Conservation (phyloP, 495 filamentous ascomycete species). For the Neurospora sp. region DNA sequence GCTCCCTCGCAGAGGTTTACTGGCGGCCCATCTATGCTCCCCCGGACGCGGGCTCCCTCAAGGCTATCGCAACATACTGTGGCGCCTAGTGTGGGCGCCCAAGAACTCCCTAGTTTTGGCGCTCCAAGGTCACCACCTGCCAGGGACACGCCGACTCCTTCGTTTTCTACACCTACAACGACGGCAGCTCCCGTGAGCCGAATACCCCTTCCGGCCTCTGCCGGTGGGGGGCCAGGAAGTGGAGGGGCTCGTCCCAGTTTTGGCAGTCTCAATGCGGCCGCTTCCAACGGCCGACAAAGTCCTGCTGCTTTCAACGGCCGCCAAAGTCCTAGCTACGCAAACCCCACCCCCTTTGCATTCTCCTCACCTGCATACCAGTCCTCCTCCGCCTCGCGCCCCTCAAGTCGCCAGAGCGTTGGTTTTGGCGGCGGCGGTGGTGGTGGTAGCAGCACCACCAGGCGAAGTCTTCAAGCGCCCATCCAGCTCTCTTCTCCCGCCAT, state of each 20-base stretch:
- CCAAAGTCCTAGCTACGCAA: slow-evolving; percentile 5
- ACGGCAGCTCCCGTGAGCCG: slow-evolving; percentile 15
- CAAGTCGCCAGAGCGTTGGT: slow-evolving; percentile 17
- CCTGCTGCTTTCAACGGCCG: not conserved
- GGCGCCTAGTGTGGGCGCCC: slow-evolving; percentile 1
- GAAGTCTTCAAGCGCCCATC: not conserved
- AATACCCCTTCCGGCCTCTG: slow-evolving; percentile 24
- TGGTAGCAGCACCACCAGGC: not conserved
- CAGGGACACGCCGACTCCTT: not conserved
- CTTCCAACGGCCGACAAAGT: not conserved
- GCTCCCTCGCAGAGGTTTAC: slow-evolving; percentile 28
- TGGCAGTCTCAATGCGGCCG: not conserved
- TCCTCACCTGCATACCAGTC: slow-evolving; percentile 11
- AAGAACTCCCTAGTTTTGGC: slow-evolving; percentile 44
- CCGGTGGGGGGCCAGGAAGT: not conserved
- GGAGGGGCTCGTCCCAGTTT: not conserved
- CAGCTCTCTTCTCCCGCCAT: not conserved
- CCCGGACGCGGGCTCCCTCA: not conserved
- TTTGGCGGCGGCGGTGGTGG: not conserved
- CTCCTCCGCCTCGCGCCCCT: slow-evolving; percentile 15
- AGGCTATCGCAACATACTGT: not conserved
- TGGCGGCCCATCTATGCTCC: slow-evolving; percentile 9
- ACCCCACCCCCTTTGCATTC: slow-evolving; percentile 3
- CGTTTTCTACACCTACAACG: not conserved
- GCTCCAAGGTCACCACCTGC: slow-evolving; percentile 30